Base-by-base conservation (phyloP, 148 eudicot genomes). In the Camellia sinensis region DNA sequence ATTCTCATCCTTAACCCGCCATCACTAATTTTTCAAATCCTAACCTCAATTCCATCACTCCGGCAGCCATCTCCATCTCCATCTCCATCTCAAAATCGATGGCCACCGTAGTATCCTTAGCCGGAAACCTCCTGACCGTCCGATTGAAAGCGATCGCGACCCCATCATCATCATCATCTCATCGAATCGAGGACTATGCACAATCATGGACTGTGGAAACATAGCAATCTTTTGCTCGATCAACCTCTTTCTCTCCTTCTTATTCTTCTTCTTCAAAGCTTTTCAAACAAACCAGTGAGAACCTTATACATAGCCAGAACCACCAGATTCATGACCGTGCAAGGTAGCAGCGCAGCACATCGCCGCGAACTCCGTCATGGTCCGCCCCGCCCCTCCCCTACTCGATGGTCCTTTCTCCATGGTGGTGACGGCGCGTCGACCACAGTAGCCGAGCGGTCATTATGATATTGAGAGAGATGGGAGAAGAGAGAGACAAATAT, bases 291-390 rank as follows among this genome's bases (percentile, higher is more conserved):
- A 0, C 81, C 84, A 14, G 80, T 74, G 48, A 97, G 98, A 8
- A 94, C 69, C 73, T 79, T 90, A 74, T 90, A 92, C 10, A 90
- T 75, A 52, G 90, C 81, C 48, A 88, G 77, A 19, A 92, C 66
- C 4, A 92, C 15, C 46, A 85, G 78, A 68, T 91, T 86, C 17
- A 87, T 37, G 41, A 92, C 46, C 21, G 87, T 86, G 54, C 90
- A 88, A 0, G 98, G 15, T 92, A 91, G 73, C 97, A 92, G 54
- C 97, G 54, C 97, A 94, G 63, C 92, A 89, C 5, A 94, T 83
- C 17, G 92, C 95, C 2, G 90, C 88, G 62, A 92, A 90, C 61
- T 79, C 91, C 76, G 97, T 97, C 79, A 97, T 83, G 41, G 98
- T 83, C 0, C 92, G 89, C 14, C 95, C 95, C 22, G 91, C 93